Base-by-base conservation (phyloP, 129 eudicot genomes). In the Kitagawia praeruptora region DNA sequence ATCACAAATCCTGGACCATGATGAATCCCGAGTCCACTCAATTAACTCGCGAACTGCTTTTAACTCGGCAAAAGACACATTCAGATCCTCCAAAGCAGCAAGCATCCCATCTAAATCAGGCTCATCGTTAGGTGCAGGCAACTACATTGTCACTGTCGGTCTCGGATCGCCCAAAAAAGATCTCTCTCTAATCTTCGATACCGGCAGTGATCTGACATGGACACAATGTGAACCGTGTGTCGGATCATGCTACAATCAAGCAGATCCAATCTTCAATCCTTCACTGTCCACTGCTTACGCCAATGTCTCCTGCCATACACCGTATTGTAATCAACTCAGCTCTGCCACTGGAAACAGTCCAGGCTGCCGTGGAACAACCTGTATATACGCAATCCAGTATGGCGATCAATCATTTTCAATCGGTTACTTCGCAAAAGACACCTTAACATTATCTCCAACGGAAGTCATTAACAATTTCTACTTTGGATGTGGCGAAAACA, bases 191-290 rank as follows among this genome's bases (percentile, higher is more conserved):
- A 80, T 92, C 12, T 95, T 95, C 21, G 99, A 95, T 85, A 95
- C 99, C 0, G 99, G 99, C 5, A 92, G 97, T 27, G 96, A 90
- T 54, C 79, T 95, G 25, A 92, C 97, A 0, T 95, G 99, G 99
- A 92, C 96, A 2, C 99, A 95, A 25, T 95, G 99, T 61, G 81
- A 91, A 48, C 97, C 99, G 0, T 95, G 99, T 61, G 88, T 82
- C 0, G 19, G 74, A 5, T 80, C 86, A 0, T 95, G 99, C 76
- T 90, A 92, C 81, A 38, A 42, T 23, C 99, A 95, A 54, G 75
- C 82, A 48, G 91, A 92, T 5, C 83, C 96, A 48, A 88, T 90
- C 75, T 90, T 90, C 45, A 75, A 89, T 81, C 99, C 99, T 6
- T 77, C 87, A 0, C 4, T 78, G 12, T 95, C 99, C 10, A 78